Conservation (phyloP, 2,329 filamentous ascomycete genomes). For the Nemania abortiva region DNA sequence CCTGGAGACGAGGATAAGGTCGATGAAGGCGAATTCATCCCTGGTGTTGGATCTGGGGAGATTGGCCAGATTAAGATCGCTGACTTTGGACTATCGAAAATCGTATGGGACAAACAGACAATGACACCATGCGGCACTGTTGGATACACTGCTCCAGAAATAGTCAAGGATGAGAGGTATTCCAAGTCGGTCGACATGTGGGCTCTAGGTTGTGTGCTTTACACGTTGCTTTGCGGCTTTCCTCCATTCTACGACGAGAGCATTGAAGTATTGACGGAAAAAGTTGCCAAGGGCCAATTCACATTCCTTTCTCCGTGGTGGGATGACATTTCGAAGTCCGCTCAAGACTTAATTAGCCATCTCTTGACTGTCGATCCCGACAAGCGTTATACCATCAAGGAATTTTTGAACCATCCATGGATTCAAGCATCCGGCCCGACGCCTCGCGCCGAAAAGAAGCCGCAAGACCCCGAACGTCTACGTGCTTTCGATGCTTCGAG, state of each 20-base stretch:
- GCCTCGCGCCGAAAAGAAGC: conserved; percentile 69
- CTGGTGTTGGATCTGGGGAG: conserved; percentile 84
- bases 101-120: conserved; percentile 97
- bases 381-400: conserved; percentile 90
- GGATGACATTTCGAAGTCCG: conserved; percentile 97
- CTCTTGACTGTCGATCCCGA: conserved; percentile 94
- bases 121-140: conserved; percentile 99
- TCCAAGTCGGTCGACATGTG: conserved; percentile 99
- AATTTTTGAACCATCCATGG: conserved; percentile 97
- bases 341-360: conserved; percentile 93
- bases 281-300: conserved; percentile 95
- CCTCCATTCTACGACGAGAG: conserved; percentile 99
- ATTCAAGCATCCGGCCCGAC: conserved; percentile 75
- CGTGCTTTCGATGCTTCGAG: conserved; percentile 69
- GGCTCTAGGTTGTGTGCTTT: conserved; percentile 95
- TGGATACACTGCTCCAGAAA: conserved; percentile 97
- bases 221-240: conserved; percentile 96
- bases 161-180: conserved; percentile 98
- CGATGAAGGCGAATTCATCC: conserved; percentile 93
- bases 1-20: conserved; percentile 97
- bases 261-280: conserved; percentile 95
- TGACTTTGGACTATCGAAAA: conserved; percentile 96
- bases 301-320: conserved; percentile 99
- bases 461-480: conserved; percentile 58
- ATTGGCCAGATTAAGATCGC: conserved; percentile 98